These are phyloP conservation scores for Pleurotus pulmonarius DNA, from an alignment of 768 basidiomycete species.

Conservation along the genomic window DNA sequence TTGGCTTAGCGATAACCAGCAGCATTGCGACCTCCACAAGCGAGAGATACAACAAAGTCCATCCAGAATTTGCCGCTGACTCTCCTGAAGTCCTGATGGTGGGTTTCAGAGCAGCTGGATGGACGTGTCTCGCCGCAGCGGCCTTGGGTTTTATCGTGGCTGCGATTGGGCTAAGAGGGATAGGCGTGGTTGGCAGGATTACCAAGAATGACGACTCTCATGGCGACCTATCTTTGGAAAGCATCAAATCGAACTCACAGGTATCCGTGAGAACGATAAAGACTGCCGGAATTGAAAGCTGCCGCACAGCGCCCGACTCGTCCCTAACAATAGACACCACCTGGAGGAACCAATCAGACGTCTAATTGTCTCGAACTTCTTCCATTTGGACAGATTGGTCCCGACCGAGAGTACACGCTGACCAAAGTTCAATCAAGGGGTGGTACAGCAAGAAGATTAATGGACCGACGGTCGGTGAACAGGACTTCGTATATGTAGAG, in stretches of 20 bases:
- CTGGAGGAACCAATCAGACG: neutral
- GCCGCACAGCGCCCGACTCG: constrained; percentile 6
- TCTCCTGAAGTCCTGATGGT: constrained; percentile 28
- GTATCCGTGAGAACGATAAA: constrained; percentile 6
- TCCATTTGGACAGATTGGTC: neutral
- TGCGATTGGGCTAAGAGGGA: constrained; percentile 13
- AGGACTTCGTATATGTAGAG: neutral
- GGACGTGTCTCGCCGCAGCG: constrained; percentile 16
- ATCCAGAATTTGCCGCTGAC: constrained; percentile 15
- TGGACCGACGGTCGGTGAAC: too few species aligned
- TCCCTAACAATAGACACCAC: constrained; percentile 3
- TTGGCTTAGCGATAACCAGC: constrained; percentile 28
- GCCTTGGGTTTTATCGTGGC: constrained; percentile 12
- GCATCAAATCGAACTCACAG: constrained; percentile 2
- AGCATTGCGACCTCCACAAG: constrained; percentile 25
- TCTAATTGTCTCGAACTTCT: neutral
- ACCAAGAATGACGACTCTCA: constrained; percentile 12
- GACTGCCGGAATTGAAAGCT: constrained; percentile 5
- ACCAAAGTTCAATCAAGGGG: neutral
- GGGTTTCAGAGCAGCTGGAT: constrained; percentile 29
- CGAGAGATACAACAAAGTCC: constrained; percentile 15
- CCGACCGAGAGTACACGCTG: too few species aligned
- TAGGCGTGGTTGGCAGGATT: constrained; percentile 15
- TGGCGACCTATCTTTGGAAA: neutral
- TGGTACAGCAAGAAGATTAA: neutral